phyloP scores from a whole-genome alignment of 148 eudicot species.

The Vaccinium macrocarpon region DNA sequence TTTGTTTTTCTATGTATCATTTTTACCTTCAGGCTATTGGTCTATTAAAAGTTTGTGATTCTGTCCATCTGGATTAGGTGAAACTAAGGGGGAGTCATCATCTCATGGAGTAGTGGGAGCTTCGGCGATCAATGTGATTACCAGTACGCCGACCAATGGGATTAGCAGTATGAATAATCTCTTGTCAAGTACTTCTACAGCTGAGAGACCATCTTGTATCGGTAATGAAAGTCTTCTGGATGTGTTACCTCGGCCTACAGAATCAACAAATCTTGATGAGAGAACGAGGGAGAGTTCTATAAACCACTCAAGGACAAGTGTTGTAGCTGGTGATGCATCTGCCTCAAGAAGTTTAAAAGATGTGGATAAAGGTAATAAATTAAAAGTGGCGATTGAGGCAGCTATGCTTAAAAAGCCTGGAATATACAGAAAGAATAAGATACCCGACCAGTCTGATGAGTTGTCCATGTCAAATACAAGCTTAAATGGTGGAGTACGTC shows the following conservation, averaged over 20 bases:
- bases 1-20: conserved; percentile 5
- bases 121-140: conserved; percentile 35
- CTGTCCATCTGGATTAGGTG: conserved; percentile 40
- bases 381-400: conserved; percentile 87
- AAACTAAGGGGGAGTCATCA: conserved; percentile 47
- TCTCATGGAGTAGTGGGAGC: conserved; percentile 35
- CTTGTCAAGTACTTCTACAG: conserved; percentile 22
- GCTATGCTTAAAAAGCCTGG: conserved; percentile 81
- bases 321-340: conserved; percentile 36
- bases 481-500: conserved; percentile 27
- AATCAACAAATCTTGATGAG: conserved; percentile 42
- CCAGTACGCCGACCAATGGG: conserved; percentile 36
- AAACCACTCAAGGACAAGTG: conserved; percentile 39
- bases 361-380: conserved; percentile 49
- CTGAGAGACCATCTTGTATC: conserved; percentile 35
- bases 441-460: conserved; percentile 47
- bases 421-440: conserved; percentile 49
- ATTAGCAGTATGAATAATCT: conserved; percentile 35
- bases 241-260: conserved; percentile 26
- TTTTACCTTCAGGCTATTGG: conserved; percentile 13
- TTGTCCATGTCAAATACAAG: conserved; percentile 34
- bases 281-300: conserved; percentile 34
- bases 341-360: conserved; percentile 48
- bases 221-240: conserved; percentile 38
- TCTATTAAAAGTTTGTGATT: not conserved